A percentile compares a stretch with the other conserved stretches of the same genome.
phyloP scores from a whole-genome alignment of 768 basidiomycete species.

The Sporobolomyces phaffii region DNA sequence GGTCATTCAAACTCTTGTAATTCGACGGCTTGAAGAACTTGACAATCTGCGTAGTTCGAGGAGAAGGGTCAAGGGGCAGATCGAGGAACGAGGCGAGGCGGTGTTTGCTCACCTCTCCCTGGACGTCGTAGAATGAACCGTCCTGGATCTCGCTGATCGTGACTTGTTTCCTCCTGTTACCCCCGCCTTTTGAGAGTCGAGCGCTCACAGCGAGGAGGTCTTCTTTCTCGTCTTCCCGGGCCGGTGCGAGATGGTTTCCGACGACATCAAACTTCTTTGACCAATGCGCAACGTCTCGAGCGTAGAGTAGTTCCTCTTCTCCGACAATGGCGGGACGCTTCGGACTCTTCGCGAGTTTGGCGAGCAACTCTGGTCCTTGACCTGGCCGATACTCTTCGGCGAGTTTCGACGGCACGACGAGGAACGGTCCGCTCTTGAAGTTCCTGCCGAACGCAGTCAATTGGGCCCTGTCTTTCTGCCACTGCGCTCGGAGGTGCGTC shows the following conservation, averaged over 20 bases:
- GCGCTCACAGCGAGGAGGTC: background rate
- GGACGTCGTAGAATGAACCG: slow-evolving; percentile 1
- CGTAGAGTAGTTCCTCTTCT: slow-evolving; percentile 11
- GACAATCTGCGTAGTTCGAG: slow-evolving; percentile 2
- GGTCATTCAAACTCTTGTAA: background rate
- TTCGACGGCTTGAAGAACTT: background rate
- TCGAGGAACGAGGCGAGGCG: background rate
- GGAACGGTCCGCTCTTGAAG: background rate
- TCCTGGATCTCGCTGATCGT: background rate
- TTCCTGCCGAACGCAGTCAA: background rate
- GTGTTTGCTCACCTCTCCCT: slow-evolving; percentile 11
- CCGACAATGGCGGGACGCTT: background rate
- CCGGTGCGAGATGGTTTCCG: background rate
- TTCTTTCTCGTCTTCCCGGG: background rate
- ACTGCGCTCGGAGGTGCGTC: slow-evolving; percentile 3
- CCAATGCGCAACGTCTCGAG: slow-evolving; percentile 20
- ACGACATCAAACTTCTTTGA: slow-evolving; percentile 5
- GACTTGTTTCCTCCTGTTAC: background rate
- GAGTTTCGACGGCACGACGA: slow-evolving; percentile 9
- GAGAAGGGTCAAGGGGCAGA: background rate
- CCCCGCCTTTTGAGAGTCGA: background rate
- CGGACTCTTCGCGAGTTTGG: background rate
- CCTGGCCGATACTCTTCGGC: background rate
- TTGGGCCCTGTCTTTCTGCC: background rate
- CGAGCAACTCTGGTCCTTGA: background rate